Base-by-base conservation (phyloP, 208 protist genomes). In the Trypanosoma congolense region DNA sequence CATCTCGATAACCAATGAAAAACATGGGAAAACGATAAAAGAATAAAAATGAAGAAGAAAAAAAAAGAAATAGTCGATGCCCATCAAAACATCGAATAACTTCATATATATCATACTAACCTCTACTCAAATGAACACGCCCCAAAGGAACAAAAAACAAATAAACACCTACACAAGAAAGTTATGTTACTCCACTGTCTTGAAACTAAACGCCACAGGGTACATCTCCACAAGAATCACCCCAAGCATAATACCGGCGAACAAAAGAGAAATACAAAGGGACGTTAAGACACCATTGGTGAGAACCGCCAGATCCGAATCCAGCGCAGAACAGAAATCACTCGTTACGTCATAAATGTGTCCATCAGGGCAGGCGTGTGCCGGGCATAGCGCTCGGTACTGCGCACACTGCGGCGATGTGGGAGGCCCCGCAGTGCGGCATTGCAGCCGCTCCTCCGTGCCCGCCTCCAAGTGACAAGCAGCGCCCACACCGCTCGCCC, bases 381-480 rank as follows among this genome's bases (percentile, higher is more conserved):
- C 2, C 1, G 57, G 47, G 29, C 57, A 63, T 47, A 55, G 2
- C 3, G 46, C 36, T 6, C 57, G 57, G 46, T 63, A 63, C 8
- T 24, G 29, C 12, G 31, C 47, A 36, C 57, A 63, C 16, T 29
- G 21, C 18, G 2, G 19, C 25, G 57, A 63, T 33, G 57, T 43
- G 47, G 57, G 29, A 5, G 57, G 19, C 3, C 47, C 58, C 33
- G 42, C 48, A 30, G 43, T 38, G 10, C 22, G 19, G 29, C 49
- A 56, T 5, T 24, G 12, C 2, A 64, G 25, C 26, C 29, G 2
- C 14, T 28, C 38, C 30, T 4, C 40, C n/a, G 49, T 56, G 4
- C 1, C 29, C 3, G 24, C 28, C 48, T 64, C 49, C 21, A 64
- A 38, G 41, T 64, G 44, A 38, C 58, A 64, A n/a, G 41, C 36